Base-by-base conservation (phyloP, 352 stramenopile genomes). In the Blastocystis sp. region DNA sequence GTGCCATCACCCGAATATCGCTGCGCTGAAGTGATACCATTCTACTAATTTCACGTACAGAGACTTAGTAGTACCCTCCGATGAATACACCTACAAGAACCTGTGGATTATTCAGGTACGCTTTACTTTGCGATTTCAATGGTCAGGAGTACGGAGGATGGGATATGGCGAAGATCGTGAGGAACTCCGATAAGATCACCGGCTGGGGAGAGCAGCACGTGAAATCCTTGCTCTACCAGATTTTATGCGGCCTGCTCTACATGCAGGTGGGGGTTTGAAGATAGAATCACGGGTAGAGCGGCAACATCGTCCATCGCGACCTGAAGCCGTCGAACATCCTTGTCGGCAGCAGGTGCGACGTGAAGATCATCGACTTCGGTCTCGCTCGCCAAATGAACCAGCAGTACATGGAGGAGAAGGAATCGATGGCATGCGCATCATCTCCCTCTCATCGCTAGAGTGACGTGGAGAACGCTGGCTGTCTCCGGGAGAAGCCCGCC, bases 181-280 rank as follows among this genome's bases (percentile, higher is more conserved):
- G 57, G 28, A 78, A 66, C 17, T 59, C 70, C n/a, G 14, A 65
- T 17, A 93, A 96, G 91, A 95, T 94, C 34, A 45, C 21, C 17
- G 78, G 62, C 76, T 89, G 95, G 42, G 93, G 92, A 17, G 93
- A 92, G 14, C 91, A 93, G 71, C 93, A 95, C 81, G 94, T 96
- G 68, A 91, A 89, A 38, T 89, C 80, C 1, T 92, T 91, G 43
- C 81, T 92, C 62, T 90, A 92, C 34, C 96, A 98, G 90, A 98
- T 99, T 89, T 91, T 99, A 3, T 95, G 97, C 78, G 96, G 95
- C 14, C 90, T 97, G 34, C 94, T 96, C 87, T 96, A 97, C 82
- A 89, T 97, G 66, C 95, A 97, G 91, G 94, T 90, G 68, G 0
- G 40, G 17, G 17, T 7, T 57, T 17, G 48, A 7, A 57, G 6